A percentile compares a stretch with the other conserved stretches of the same genome.
phyloP scores from a whole-genome alignment of 2,329 filamentous ascomycete genomes.

The Diaporthe sp. region DNA sequence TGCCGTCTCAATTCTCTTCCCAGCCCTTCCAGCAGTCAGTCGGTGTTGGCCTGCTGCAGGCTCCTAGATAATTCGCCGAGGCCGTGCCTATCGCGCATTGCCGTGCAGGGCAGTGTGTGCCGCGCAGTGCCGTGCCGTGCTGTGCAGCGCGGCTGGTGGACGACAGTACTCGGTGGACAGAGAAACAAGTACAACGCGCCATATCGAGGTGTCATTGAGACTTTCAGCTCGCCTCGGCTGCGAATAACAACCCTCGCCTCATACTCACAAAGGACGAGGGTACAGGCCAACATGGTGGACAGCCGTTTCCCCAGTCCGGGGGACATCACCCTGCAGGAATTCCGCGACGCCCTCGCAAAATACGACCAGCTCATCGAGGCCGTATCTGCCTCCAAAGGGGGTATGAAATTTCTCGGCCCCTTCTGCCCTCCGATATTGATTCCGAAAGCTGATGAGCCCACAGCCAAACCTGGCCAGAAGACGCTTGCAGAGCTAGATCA shows the following conservation, averaged over 20 bases:
- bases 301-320: constrained; percentile 45
- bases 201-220: neutral
- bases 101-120: constrained; percentile 10
- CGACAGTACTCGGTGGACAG: neutral
- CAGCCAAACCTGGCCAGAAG: constrained; percentile 64
- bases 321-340: constrained; percentile 47
- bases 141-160: neutral
- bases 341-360: constrained; percentile 45
- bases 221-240: constrained; percentile 1
- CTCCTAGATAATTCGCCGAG: constrained; percentile 13
- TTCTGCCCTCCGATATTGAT: neutral
- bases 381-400: constrained; percentile 61
- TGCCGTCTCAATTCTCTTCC: neutral
- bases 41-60: constrained; percentile 20
- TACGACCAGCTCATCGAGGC: constrained; percentile 50
- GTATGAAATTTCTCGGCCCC: constrained; percentile 50
- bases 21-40: neutral
- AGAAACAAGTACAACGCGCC: neutral
- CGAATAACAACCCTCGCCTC: neutral
- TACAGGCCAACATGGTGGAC: constrained; percentile 41
- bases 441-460: constrained; percentile 21
- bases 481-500: constrained; percentile 71
- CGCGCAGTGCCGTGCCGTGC: constrained; percentile 9
- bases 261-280: neutral
- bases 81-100: constrained; percentile 29